These are phyloP conservation scores for Didymella pinodella DNA, from an alignment of 2,329 filamentous ascomycete species.

Conservation along the genomic window DNA sequence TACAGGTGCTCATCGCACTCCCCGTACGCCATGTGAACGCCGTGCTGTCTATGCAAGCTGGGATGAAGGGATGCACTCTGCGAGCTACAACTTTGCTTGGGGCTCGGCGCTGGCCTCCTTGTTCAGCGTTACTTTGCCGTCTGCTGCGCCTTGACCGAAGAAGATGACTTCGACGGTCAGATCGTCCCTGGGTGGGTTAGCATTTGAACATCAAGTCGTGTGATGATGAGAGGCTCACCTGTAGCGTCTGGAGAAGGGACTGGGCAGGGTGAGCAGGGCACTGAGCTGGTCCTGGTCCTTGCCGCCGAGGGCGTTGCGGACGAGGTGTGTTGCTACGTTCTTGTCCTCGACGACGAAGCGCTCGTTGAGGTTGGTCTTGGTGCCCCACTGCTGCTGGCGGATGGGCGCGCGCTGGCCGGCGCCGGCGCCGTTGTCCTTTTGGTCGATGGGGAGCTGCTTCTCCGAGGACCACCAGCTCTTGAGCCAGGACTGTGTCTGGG, in stretches of 20 bases:
- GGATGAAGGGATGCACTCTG: background rate
- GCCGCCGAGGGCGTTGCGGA: slow-evolving; percentile 92
- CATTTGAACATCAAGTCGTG: background rate
- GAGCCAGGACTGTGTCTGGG: slow-evolving; percentile 67
- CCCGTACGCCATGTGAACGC: slow-evolving; percentile 18
- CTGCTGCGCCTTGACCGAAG: slow-evolving; percentile 82
- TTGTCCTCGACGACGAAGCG: slow-evolving; percentile 95
- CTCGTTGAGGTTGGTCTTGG: slow-evolving; percentile 74
- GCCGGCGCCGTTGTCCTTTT: slow-evolving; percentile 57
- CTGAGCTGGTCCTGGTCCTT: slow-evolving; percentile 94
- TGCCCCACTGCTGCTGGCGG: slow-evolving; percentile 88
- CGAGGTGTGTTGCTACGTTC: slow-evolving; percentile 94
- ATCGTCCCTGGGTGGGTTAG: slow-evolving; percentile 72
- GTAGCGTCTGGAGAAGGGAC: slow-evolving; percentile 90
- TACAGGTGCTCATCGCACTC: slow-evolving; percentile 6
- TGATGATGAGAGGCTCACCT: slow-evolving; percentile 63
- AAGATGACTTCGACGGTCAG: slow-evolving; percentile 98
- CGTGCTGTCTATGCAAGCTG: slow-evolving; percentile 12
- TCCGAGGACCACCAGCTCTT: slow-evolving; percentile 71
- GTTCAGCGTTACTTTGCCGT: slow-evolving; percentile 82
- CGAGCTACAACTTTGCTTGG: slow-evolving; percentile 60
- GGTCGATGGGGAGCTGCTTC: slow-evolving; percentile 78
- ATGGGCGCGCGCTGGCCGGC: slow-evolving; percentile 87
- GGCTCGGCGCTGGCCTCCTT: slow-evolving; percentile 76
- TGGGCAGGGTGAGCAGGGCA: slow-evolving; percentile 87